Percentiles rank a stretch among this genome's conserved stretches.
Conservation (phyloP, 2,329 filamentous ascomycete genomes). For the Diaporthe longicolla region DNA sequence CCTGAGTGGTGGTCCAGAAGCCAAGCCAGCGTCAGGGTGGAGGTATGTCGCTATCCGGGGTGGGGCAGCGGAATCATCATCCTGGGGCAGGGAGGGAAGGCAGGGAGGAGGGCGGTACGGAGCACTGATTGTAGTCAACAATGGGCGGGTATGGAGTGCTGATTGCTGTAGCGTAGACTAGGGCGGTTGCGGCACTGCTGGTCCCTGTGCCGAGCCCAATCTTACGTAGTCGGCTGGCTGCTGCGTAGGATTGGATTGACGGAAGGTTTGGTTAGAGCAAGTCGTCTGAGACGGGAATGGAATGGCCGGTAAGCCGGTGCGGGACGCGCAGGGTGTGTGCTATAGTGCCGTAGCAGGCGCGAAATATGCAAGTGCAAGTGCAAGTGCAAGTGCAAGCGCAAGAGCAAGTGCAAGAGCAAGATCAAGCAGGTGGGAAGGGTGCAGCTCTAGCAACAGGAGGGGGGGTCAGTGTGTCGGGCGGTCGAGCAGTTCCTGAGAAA, state of each 20-base stretch:
- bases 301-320: constrained; percentile 20
- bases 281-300: background rate
- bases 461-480: constrained; percentile 3
- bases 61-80: constrained; percentile 31
- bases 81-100: constrained; percentile 1
- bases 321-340: background rate
- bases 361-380: constrained; percentile 13
- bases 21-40: constrained; percentile 18
- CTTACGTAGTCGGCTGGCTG: constrained; percentile 14
- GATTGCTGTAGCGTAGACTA: background rate
- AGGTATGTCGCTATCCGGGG: constrained; percentile 39
- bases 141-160: background rate
- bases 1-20: constrained; percentile 9
- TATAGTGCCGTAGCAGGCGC: constrained; percentile 20
- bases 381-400: background rate
- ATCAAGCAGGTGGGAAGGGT: constrained; percentile 1
- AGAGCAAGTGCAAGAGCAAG: background rate
- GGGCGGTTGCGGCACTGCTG: too few species aligned
- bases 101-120: constrained; percentile 15
- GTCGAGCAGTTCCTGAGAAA: background rate
- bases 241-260: constrained; percentile 15
- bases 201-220: background rate
- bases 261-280: constrained; percentile 2
- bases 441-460: constrained; percentile 1
- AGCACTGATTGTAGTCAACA: background rate